Base-by-base conservation (phyloP, 2,329 filamentous ascomycete genomes). In the Diaporthe citriasiana region DNA sequence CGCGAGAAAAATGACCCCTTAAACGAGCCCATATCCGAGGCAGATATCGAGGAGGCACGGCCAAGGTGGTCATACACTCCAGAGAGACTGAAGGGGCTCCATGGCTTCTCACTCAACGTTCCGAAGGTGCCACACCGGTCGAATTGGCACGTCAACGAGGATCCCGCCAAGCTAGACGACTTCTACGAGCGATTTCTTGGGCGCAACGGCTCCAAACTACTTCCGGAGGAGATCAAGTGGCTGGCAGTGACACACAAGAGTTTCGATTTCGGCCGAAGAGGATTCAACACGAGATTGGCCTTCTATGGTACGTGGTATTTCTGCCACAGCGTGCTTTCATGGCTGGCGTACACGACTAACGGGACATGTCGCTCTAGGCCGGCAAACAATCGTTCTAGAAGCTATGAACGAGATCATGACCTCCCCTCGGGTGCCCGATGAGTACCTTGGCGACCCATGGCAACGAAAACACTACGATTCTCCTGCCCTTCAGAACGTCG, bases 211-310 rank as follows among this genome's bases (percentile, higher is more conserved):
- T 90, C 93, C 78, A 90, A 89, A 78, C 82, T 97, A 82, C 87
- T 99, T 73, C 92, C 93, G 2, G 95, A 98, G 22, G 96, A 99
- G 85, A 88, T 97, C 76, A 98, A 98, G 86, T 99, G 97, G 97
- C 87, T 98, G 80, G 95, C 95, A 40, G 91, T 99, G 72, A 99
- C 97, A 77, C 97, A 98, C 84, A 98, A 98, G 90, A 98, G 95
- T 84, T 98, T 98, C 81, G 96, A 99, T 82, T 95, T 98, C 81
- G 97, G 95, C 70, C 89, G 95, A 80, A 92, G 95, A 87, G 96
- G 96, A 0, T 98, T 96, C 85, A 99, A 99, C 82, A 96, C 98
- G 80, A 91, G 94, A 76, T 86, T 99, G 83, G 94, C 95, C n/a
- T 95, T 94, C 80, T 86, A 97, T 71, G 96, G 95, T 97, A 89